Evolutionary conservation across 2,329 filamentous ascomycete genomes (phyloP).

Genomic region (Cercospora beticola): DNA sequence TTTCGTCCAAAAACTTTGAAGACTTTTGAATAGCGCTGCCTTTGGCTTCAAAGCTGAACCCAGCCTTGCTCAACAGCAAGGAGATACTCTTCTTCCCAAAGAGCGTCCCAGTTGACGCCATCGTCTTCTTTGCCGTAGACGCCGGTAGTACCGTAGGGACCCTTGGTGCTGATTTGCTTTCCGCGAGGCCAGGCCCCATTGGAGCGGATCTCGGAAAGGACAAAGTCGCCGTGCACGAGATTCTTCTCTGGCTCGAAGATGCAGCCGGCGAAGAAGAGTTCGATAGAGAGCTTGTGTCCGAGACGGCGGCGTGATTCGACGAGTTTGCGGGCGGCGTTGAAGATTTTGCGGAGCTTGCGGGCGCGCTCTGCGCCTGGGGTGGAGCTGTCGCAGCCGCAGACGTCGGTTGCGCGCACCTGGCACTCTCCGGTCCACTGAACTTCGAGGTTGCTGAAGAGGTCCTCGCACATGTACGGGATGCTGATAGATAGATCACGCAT

Average conservation of each 20-base stretch:
- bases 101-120: constrained; percentile 41
- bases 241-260: constrained; percentile 51
- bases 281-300: constrained; percentile 45
- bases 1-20: constrained; percentile 7
- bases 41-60: constrained; percentile 31
- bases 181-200: constrained; percentile 44
- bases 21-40: constrained; percentile 9
- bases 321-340: constrained; percentile 45
- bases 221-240: constrained; percentile 52
- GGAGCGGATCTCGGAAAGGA: constrained; percentile 44
- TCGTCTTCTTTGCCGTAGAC: constrained; percentile 51
- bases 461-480: constrained; percentile 50
- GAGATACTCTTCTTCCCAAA: constrained; percentile 38
- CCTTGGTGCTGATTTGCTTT: constrained; percentile 44
- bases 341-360: constrained; percentile 42
- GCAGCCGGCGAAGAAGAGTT: constrained; percentile 53
- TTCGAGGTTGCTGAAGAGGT: constrained; percentile 46
- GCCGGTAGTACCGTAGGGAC: constrained; percentile 51
- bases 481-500: constrained; percentile 51
- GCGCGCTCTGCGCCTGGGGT: constrained; percentile 36
- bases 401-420: constrained; percentile 51
- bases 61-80: constrained; percentile 36
- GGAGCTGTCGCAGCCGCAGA: constrained; percentile 47
- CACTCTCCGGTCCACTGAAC: constrained; percentile 49
- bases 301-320: constrained; percentile 41